phyloP scores from a whole-genome alignment of 192 early-diverging fungal species.

The Radiomyces spectabilis region DNA sequence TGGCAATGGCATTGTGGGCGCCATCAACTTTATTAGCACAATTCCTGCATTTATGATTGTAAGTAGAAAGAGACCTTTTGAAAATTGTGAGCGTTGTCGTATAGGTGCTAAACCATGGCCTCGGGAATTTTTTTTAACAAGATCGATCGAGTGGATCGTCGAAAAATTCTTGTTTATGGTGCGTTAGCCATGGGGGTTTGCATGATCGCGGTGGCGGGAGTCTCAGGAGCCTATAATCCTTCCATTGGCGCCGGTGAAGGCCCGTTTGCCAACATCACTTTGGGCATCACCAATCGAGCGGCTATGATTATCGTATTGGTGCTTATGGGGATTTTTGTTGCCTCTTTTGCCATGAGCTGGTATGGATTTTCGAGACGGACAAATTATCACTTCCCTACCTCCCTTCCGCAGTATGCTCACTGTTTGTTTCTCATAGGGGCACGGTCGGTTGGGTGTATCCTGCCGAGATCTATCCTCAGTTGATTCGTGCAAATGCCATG shows the following conservation, averaged over 20 bases:
- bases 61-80: no score
- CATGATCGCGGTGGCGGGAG: slow-evolving; percentile 7
- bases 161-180: slow-evolving; percentile 58
- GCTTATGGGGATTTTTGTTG: slow-evolving; percentile 59
- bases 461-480: slow-evolving; percentile 77
- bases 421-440: slow-evolving; percentile 63
- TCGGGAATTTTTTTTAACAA: no score
- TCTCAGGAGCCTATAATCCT: no score
- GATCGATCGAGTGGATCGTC: slow-evolving; percentile 65
- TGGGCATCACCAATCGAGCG: slow-evolving; percentile 23
- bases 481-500: slow-evolving; percentile 80
- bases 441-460: slow-evolving; percentile 73
- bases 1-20: slow-evolving; percentile 20
- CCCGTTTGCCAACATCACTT: no score
- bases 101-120: no score
- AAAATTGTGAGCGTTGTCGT: no score
- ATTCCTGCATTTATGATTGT: slow-evolving; percentile 33
- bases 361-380: no score
- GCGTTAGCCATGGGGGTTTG: slow-evolving; percentile 27
- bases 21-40: slow-evolving; percentile 15
- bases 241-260: no score
- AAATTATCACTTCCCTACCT: no score
- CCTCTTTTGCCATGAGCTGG: slow-evolving; percentile 57
- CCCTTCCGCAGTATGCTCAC: no score
- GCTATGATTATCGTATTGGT: slow-evolving; percentile 41